These are phyloP conservation scores for Colletotrichum nymphaeae DNA, from an alignment of 2,329 filamentous ascomycete species.

Conservation along the genomic window DNA sequence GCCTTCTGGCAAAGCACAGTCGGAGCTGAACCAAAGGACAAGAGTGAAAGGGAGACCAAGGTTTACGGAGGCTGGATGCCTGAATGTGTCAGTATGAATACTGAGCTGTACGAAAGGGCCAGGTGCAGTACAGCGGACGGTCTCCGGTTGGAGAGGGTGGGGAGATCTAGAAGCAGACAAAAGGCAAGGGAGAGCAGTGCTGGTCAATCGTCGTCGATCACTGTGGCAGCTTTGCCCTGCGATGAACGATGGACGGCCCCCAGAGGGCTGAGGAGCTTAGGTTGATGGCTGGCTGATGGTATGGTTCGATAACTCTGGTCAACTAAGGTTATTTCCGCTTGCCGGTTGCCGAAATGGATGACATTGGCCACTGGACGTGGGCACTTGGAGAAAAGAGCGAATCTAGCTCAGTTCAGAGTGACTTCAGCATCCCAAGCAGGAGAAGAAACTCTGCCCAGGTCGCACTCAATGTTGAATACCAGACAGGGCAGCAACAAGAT, in stretches of 20 bases:
- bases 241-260: not conserved
- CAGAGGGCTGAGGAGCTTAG: not conserved
- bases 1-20: not conserved
- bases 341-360: conserved; percentile 21
- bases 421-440: conserved; percentile 7
- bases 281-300: conserved; percentile 12
- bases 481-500: conserved; percentile 8
- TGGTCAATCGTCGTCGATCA: conserved; percentile 9
- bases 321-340: conserved; percentile 27
- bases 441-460: not conserved
- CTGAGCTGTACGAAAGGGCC: conserved; percentile 3
- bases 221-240: not conserved
- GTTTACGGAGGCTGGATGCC: not conserved
- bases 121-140: conserved; percentile 7
- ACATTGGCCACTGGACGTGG: conserved; percentile 5
- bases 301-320: conserved; percentile 20
- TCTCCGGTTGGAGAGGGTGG: conserved; percentile 3
- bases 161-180: not conserved
- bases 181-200: conserved; percentile 5
- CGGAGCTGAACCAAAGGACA: conserved; percentile 11
- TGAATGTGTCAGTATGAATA: not conserved
- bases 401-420: not conserved
- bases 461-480: not conserved
- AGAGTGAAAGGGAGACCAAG: conserved; percentile 4
- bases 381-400: not conserved